Evolutionary conservation across 768 basidiomycete genomes (phyloP).

Genomic region (Russula earlei): DNA sequence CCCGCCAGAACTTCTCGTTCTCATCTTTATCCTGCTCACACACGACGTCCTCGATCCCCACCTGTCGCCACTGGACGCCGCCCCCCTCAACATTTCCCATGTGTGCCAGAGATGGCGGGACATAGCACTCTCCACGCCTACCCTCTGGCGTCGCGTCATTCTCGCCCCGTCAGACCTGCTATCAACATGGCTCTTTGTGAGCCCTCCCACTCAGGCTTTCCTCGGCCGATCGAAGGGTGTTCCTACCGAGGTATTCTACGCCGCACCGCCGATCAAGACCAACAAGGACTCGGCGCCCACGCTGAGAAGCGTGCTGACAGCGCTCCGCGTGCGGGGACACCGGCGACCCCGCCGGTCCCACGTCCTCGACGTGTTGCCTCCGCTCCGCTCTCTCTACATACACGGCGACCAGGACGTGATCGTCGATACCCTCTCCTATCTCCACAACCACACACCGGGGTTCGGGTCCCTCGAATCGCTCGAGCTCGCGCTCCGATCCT

Average conservation of each 20-base stretch:
- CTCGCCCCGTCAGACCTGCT: slow-evolving; percentile 1
- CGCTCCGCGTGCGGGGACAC: not conserved
- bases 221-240: not conserved
- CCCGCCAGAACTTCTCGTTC: slow-evolving; percentile 17
- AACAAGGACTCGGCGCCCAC: not conserved
- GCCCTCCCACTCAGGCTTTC: not conserved
- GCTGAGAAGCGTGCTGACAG: too few species aligned
- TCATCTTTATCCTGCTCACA: slow-evolving; percentile 10
- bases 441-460: not conserved
- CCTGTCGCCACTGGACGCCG: not conserved
- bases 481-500: not conserved
- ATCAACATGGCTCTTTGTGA: not conserved
- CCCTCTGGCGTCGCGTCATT: slow-evolving; percentile 14
- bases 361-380: not conserved
- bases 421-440: not conserved
- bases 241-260: slow-evolving; percentile 4
- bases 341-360: slow-evolving; percentile 24
- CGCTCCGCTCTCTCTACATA: slow-evolving; percentile 1
- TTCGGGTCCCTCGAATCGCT: slow-evolving; percentile 9
- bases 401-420: slow-evolving; percentile 2
- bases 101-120: slow-evolving; percentile 14
- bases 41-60: not conserved
- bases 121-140: slow-evolving; percentile 13
- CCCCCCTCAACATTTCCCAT: slow-evolving; percentile 15
- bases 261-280: not conserved